Percentiles rank a stretch among this genome's conserved stretches.
phyloP scores from a whole-genome alignment of 768 basidiomycete genomes.

The Naganishia vishniacii region DNA sequence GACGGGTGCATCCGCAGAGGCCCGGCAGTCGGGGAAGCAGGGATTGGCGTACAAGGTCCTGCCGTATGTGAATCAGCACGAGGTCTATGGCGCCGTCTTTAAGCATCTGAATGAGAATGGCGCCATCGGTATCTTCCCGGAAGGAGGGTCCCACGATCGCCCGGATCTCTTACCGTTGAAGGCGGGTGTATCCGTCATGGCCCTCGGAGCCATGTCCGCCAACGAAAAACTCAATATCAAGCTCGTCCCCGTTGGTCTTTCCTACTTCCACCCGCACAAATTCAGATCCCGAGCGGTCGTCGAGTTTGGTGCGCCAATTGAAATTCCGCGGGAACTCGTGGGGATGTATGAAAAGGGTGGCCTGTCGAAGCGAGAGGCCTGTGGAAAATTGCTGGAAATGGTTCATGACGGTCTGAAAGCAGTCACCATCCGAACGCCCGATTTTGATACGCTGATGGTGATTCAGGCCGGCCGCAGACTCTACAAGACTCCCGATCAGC shows the following conservation, averaged over 20 bases:
- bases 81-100: conserved; percentile 92
- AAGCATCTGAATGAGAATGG: conserved; percentile 76
- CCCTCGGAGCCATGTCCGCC: conserved; percentile 92
- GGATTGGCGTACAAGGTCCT: conserved; percentile 76
- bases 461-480: conserved; percentile 90
- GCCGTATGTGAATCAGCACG: conserved; percentile 84
- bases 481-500: conserved; percentile 89
- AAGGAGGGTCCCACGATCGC: conserved; percentile 97
- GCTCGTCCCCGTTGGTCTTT: conserved; percentile 66
- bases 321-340: conserved; percentile 82
- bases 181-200: conserved; percentile 96
- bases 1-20: conserved; percentile 52
- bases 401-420: conserved; percentile 91
- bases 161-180: conserved; percentile 93
- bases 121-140: conserved; percentile 94
- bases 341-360: conserved; percentile 90
- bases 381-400: conserved; percentile 77
- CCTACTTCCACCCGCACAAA: conserved; percentile 69
- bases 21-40: conserved; percentile 54
- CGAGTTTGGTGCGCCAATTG: conserved; percentile 85
- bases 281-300: conserved; percentile 96
- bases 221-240: conserved; percentile 79
- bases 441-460: conserved; percentile 97
- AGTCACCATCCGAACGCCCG: conserved; percentile 89
- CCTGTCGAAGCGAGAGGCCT: conserved; percentile 78